Percentiles rank a stretch among this genome's conserved stretches.
These are phyloP conservation scores for Uronychia setigera DNA, from an alignment of 73 alveolate species.

Conservation along the genomic window DNA sequence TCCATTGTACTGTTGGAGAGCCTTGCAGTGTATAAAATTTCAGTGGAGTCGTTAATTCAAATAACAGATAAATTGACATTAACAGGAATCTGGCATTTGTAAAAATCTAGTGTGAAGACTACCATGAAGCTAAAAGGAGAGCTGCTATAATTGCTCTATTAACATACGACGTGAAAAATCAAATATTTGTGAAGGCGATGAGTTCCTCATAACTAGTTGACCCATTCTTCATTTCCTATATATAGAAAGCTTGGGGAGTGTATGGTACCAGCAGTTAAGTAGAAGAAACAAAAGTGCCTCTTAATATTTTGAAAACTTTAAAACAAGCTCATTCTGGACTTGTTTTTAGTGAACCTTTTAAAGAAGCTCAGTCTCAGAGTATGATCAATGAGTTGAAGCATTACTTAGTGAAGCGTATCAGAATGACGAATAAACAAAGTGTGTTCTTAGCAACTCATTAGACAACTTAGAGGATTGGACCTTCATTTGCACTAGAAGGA, in stretches of 20 bases:
- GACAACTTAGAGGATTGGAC: too few relatives aligned
- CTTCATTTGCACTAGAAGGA: neutral
- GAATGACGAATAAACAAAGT: neutral
- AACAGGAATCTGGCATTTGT: constrained; percentile 12
- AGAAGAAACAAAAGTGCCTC: neutral
- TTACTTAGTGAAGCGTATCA: neutral
- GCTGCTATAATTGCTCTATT: constrained; percentile 29
- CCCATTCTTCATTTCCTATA: neutral
- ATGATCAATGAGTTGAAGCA: neutral
- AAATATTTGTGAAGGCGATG: neutral
- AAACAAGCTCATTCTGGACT: neutral
- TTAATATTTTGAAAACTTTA: neutral
- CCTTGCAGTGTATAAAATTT: constrained; percentile 17
- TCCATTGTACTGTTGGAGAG: constrained; percentile 29
- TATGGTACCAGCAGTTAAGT: neutral
- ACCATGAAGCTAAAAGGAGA: constrained; percentile 54
- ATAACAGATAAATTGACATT: neutral
- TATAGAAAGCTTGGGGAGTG: neutral
- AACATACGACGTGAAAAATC: constrained; percentile 4
- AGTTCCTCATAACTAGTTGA: neutral
- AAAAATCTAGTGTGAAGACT: constrained; percentile 8
- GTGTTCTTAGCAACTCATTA: neutral
- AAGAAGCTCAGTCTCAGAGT: neutral
- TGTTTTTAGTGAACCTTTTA: neutral
- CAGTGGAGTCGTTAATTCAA: constrained; percentile 1